Conservation (phyloP, 2,329 filamentous ascomycete genomes). For the Fusarium ramigenum region DNA sequence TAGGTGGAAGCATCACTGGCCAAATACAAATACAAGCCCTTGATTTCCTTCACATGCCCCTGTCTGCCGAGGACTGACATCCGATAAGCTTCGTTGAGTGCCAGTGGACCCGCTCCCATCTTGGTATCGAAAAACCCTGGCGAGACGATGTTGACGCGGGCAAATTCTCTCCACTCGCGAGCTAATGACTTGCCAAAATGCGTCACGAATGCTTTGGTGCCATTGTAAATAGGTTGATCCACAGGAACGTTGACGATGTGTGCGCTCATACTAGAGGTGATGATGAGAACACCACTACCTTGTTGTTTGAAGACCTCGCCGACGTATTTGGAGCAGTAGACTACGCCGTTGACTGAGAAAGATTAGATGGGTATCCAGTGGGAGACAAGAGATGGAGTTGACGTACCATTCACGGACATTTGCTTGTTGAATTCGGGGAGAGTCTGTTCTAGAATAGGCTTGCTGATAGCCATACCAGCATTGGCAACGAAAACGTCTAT, state of each 20-base stretch:
- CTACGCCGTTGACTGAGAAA: constrained; percentile 53
- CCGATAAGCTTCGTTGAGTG: constrained; percentile 56
- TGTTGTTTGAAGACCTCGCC: constrained; percentile 55
- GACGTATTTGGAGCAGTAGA: constrained; percentile 54
- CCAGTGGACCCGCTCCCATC: constrained; percentile 56
- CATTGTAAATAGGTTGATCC: constrained; percentile 65
- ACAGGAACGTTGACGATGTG: constrained; percentile 60
- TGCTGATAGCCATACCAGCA: constrained; percentile 51
- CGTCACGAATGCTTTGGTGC: constrained; percentile 61
- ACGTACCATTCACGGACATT: constrained; percentile 59
- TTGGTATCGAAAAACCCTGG: constrained; percentile 59
- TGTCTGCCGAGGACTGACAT: constrained; percentile 65
- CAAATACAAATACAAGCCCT: constrained; percentile 65
- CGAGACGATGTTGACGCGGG: constrained; percentile 61
- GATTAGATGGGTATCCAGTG: not conserved
- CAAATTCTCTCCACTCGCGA: constrained; percentile 64
- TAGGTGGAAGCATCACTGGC: constrained; percentile 54
- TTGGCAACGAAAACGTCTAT: not conserved
- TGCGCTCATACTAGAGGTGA: constrained; percentile 58
- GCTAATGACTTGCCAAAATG: constrained; percentile 64
- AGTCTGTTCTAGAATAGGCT: constrained; percentile 63
- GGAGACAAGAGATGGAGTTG: fast-evolving
- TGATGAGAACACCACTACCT: constrained; percentile 58
- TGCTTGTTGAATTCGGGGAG: constrained; percentile 59
- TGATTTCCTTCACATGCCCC: constrained; percentile 71